These are phyloP conservation scores for Kodamaea kakaduensis DNA, from an alignment of 805 yeast species.

Conservation along the genomic window DNA sequence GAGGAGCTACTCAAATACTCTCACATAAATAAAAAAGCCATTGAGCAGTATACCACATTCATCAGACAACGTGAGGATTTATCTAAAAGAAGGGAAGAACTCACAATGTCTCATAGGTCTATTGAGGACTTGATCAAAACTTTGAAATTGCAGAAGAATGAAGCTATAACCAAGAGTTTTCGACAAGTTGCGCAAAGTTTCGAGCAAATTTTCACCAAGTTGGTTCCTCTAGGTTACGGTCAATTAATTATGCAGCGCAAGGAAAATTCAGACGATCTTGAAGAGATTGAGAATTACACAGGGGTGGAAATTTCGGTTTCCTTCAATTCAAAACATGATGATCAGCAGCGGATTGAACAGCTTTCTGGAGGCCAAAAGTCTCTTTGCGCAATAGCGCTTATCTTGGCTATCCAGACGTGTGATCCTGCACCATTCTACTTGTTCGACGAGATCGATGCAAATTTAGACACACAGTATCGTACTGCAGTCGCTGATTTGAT, in stretches of 20 bases:
- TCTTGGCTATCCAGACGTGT: conserved; percentile 87
- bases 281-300: conserved; percentile 51
- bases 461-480: conserved; percentile 87
- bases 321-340: conserved; percentile 80
- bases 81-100: conserved; percentile 59
- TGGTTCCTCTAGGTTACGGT: conserved; percentile 85
- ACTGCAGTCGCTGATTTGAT: conserved; percentile 80
- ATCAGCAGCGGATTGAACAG: conserved; percentile 84
- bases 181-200: conserved; percentile 72
- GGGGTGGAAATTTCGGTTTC: conserved; percentile 89
- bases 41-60: conserved; percentile 75
- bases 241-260: conserved; percentile 59
- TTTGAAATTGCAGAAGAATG: conserved; percentile 73
- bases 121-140: conserved; percentile 68
- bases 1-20: conserved; percentile 57
- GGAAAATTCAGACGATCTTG: conserved; percentile 15
- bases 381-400: conserved; percentile 90
- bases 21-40: conserved; percentile 85
- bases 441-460: conserved; percentile 96
- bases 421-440: conserved; percentile 97
- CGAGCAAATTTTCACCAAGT: conserved; percentile 64
- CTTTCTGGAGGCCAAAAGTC: conserved; percentile 97
- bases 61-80: conserved; percentile 69
- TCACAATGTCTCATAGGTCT: conserved; percentile 65
- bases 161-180: conserved; percentile 77